Conservation (phyloP, 179 eudicot species). For the Corrigiola litoralis region DNA sequence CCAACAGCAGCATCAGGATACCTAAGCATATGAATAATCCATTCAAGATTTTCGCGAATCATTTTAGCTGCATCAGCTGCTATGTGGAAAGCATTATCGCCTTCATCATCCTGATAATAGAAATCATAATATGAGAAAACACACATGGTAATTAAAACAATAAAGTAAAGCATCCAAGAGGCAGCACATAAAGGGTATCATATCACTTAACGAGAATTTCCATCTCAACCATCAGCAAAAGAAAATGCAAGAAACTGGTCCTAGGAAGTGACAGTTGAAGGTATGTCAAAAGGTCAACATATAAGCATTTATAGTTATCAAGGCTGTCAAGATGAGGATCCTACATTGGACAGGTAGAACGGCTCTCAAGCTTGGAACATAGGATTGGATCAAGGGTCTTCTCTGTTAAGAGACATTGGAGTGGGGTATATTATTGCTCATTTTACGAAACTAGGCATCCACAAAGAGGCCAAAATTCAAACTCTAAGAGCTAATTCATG, state of each 20-base stretch:
- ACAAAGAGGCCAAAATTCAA: neutral
- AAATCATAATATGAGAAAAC: slow-evolving; percentile 3
- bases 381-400: neutral
- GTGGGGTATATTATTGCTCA: too few relatives aligned
- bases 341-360: neutral
- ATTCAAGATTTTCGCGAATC: slow-evolving; percentile 94
- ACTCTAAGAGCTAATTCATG: too few relatives aligned
- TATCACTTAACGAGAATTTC: neutral
- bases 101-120: slow-evolving; percentile 84
- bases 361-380: neutral
- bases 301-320: too few relatives aligned
- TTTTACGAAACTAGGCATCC: neutral
- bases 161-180: neutral
- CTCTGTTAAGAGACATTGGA: too few relatives aligned
- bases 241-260: too few relatives aligned
- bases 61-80: slow-evolving; percentile 98
- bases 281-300: too few relatives aligned
- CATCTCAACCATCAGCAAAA: neutral
- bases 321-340: neutral
- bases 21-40: slow-evolving; percentile 84
- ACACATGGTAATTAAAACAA: neutral
- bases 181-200: neutral
- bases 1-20: slow-evolving; percentile 86
- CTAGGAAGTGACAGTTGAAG: too few relatives aligned
- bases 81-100: slow-evolving; percentile 97